Conservation (phyloP, 2,329 filamentous ascomycete species). For the Xylariales sp. region DNA sequence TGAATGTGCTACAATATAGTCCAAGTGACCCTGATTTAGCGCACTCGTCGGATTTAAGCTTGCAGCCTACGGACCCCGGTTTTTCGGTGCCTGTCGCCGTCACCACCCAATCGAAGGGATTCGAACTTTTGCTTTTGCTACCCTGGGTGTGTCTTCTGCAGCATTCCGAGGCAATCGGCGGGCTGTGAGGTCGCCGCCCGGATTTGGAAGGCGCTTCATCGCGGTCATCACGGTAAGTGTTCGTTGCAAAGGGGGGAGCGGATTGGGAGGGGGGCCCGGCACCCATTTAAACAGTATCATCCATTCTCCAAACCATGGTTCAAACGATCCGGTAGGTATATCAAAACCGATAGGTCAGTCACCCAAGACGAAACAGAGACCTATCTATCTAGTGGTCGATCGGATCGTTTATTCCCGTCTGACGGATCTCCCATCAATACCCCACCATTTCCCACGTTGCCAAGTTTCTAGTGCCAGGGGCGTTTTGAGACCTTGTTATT, state of each 20-base stretch:
- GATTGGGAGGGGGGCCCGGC: constrained; percentile 9
- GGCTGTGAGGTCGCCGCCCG: constrained; percentile 23
- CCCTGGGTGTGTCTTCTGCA: constrained; percentile 28
- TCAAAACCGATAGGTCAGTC: constrained; percentile 1
- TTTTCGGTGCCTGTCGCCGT: constrained; percentile 8
- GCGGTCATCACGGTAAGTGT: constrained; percentile 1
- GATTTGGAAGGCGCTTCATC: constrained; percentile 3
- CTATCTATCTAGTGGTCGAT: constrained; percentile 26
- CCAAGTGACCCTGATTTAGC: neutral
- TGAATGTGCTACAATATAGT: constrained; percentile 12
- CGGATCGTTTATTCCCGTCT: constrained; percentile 37
- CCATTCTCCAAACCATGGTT: constrained; percentile 9
- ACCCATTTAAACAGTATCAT: constrained; percentile 18
- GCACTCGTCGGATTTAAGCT: constrained; percentile 10
- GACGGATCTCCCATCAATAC: constrained; percentile 29
- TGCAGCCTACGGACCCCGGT: constrained; percentile 10
- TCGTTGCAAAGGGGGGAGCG: constrained; percentile 6
- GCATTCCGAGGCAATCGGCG: constrained; percentile 29
- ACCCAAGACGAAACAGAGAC: constrained; percentile 16
- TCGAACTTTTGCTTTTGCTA: constrained; percentile 5
- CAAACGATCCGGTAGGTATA: constrained; percentile 11
- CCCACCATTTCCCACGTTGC: constrained; percentile 39
- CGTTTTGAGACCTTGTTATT: constrained; percentile 27
- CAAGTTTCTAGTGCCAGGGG: constrained; percentile 35
- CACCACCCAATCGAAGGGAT: constrained; percentile 9